Base-by-base conservation (phyloP, 345 rosid species). In the Cardamine chenopodiifolia region DNA sequence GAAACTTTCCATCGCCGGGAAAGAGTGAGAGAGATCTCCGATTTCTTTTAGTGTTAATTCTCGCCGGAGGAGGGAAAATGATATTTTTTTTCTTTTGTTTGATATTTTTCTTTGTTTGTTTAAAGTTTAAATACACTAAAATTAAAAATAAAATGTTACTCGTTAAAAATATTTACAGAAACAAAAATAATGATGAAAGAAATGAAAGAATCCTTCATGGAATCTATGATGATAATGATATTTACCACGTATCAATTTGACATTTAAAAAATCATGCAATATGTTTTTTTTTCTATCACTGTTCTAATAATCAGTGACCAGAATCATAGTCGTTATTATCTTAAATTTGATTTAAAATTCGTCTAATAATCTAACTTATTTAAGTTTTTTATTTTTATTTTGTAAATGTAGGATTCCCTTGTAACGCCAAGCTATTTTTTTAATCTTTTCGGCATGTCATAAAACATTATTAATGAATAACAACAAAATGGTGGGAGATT, bases 1-100 rank as follows among this genome's bases (percentile, higher is more conserved):
- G 2, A 78, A 32, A 78, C 96, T 84, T 90, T 84, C 88, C 97
- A 93, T 92, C 45, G 66, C 70, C 32, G 32, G 45, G 62, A n/a
- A 44, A 44, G 9, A 44, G 49, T n/a, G 47, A 40, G 45, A 35
- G n/a, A 55, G 8, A 26, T 55, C 9, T 44, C 55, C 18, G 71
- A 52, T 49, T 14, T 44, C 8, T 44, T 15, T 42, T 49, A 40
- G 20, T 68, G 18, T 68, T 11, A 4, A 0, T 57, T 45, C 29
- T 68, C 48, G 11, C 49, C 18, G 49, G 66, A 32, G 39, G 49
- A 59, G 28, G 50, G 61, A 71, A 34, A 59, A 7, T 60, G 20
- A 35, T 8, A 6, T 45, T 28, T 32, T 50, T 2, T 63, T 5
- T 18, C 0, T 12, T 59, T 44, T 31, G 4, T 12, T 48, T 69